Conservation (phyloP, 352 stramenopile species). For the Globisporangium canariense region DNA sequence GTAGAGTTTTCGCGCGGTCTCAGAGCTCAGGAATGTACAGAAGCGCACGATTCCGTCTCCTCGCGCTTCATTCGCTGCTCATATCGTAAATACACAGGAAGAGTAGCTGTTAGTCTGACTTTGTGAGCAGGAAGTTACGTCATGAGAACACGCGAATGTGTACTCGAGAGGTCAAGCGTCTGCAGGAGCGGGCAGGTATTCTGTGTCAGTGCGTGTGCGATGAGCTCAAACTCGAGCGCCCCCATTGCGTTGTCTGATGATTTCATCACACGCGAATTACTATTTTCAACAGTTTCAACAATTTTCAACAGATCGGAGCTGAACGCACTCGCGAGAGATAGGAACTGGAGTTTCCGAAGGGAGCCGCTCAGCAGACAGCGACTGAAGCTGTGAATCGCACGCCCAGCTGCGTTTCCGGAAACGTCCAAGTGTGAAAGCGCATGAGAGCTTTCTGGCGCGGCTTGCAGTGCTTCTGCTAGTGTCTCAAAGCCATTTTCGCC, state of each 20-base stretch:
- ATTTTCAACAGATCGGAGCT: background rate
- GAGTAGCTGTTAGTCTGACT: too few relatives aligned
- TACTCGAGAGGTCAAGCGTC: constrained; percentile 38
- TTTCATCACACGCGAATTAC: background rate
- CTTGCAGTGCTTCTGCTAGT: constrained; percentile 20
- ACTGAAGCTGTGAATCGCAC: constrained; percentile 27
- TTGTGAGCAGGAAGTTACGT: too few relatives aligned
- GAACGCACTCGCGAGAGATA: constrained; percentile 26
- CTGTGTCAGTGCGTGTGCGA: constrained; percentile 21
- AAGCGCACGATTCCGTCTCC: constrained; percentile 44
- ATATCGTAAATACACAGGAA: background rate
- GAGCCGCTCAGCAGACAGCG: constrained; percentile 15
- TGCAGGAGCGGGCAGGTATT: constrained; percentile 28
- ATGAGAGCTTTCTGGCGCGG: constrained; percentile 1
- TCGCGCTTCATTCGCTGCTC: constrained; percentile 38
- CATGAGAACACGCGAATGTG: background rate
- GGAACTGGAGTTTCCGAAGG: constrained; percentile 20
- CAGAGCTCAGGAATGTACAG: constrained; percentile 33
- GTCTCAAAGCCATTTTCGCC: constrained; percentile 23
- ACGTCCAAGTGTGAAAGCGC: constrained; percentile 29
- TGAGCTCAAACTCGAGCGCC: constrained; percentile 31
- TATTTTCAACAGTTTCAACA: background rate
- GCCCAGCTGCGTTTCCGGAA: constrained; percentile 27
- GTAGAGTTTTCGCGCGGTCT: constrained; percentile 26
- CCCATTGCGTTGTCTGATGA: constrained; percentile 32